These are phyloP conservation scores for Symbiodinium natans DNA, from an alignment of 73 alveolate species.

Conservation along the genomic window DNA sequence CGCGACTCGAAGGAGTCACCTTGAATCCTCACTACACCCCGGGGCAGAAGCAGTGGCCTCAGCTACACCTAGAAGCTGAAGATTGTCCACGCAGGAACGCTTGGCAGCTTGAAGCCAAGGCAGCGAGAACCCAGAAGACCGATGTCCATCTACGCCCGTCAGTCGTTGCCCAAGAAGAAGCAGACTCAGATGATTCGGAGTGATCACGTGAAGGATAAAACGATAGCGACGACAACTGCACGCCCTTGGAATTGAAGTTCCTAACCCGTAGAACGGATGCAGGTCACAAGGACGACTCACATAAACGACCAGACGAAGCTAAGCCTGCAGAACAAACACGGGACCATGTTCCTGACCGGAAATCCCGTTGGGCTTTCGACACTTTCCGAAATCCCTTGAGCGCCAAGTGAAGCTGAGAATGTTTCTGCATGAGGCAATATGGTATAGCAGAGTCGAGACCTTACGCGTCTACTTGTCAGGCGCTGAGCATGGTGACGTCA, in stretches of 20 bases:
- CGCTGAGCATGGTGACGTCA: not conserved
- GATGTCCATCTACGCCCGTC: constrained; percentile 79
- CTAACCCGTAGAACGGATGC: too few species aligned
- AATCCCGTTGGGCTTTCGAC: not conserved
- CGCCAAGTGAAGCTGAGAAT: too few species aligned
- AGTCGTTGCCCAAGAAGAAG: not conserved
- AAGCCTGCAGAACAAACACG: constrained; percentile 23
- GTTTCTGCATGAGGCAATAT: not conserved
- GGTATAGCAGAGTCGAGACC: not conserved
- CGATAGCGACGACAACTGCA: too few species aligned
- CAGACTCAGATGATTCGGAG: not conserved
- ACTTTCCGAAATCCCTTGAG: too few species aligned
- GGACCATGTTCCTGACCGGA: not conserved
- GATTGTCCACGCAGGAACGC: not conserved
- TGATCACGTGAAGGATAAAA: not conserved
- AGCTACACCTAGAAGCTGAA: not conserved
- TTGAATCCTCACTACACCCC: constrained; percentile 73
- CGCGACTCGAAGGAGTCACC: constrained; percentile 41
- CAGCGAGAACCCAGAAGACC: constrained; percentile 76
- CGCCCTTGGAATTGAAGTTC: too few species aligned
- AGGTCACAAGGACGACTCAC: not conserved
- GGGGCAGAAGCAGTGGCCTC: constrained; percentile 34
- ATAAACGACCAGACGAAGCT: not conserved
- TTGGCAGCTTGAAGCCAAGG: not conserved
- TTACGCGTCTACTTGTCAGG: not conserved